These are phyloP conservation scores for Hypoxylon sp. DNA, from an alignment of 2,329 filamentous ascomycete species.

Conservation along the genomic window DNA sequence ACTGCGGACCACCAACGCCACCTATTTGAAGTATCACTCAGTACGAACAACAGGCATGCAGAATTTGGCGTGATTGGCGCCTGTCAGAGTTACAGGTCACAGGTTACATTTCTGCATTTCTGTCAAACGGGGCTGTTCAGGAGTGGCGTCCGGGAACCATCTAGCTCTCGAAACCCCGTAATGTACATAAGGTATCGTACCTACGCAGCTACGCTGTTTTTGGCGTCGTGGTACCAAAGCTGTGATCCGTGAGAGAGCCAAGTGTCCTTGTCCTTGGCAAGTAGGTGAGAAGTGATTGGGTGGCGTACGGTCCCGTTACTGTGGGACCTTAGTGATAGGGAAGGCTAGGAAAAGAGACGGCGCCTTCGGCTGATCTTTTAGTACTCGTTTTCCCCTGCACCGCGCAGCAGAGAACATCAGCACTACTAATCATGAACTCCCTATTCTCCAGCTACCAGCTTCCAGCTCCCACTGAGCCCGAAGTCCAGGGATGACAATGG, in stretches of 20 bases:
- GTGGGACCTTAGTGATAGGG: constrained; percentile 28
- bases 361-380: constrained; percentile 29
- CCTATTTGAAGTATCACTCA: neutral
- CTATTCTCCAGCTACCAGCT: constrained; percentile 12
- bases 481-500: constrained; percentile 6
- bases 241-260: constrained; percentile 24
- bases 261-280: constrained; percentile 27
- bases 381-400: constrained; percentile 32
- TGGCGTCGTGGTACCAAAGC: constrained; percentile 7
- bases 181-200: constrained; percentile 11
- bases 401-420: constrained; percentile 26
- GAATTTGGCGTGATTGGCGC: constrained; percentile 13
- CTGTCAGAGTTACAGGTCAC: constrained; percentile 9
- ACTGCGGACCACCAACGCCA: constrained; percentile 21
- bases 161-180: constrained; percentile 15
- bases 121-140: constrained; percentile 16
- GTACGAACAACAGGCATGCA: constrained; percentile 7
- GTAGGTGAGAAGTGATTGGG: constrained; percentile 30
- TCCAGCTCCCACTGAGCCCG: constrained; percentile 10
- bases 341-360: constrained; percentile 16
- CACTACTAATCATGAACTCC: constrained; percentile 1
- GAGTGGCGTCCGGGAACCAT: constrained; percentile 3
- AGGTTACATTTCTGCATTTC: constrained; percentile 9
- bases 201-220: constrained; percentile 13
- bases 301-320: constrained; percentile 27